Evolutionary conservation across 768 basidiomycete species (phyloP), one percentile per base, ranked within the genome.

Genomic region (Boletus reticulatus): DNA sequence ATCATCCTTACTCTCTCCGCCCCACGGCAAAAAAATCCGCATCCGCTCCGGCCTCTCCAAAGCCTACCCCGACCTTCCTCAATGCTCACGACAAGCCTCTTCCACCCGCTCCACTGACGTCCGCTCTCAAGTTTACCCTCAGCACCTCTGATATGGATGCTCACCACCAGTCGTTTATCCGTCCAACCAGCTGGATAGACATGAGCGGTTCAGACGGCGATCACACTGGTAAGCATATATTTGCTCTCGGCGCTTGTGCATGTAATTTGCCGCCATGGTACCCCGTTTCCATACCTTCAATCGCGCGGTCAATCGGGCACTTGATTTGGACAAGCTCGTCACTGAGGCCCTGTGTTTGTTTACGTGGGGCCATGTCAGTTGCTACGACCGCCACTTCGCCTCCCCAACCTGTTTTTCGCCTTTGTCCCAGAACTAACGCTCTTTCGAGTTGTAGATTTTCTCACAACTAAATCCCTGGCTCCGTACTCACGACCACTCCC

Each of bases 81-180:
- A 12, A 53, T 55, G 50, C 37, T 2, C 51, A 62, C 59, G 73
- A 76, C 62, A 78, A 78, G 52, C 73, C 75, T 1, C 69, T 78
- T n/a, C 77, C 76, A 9, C 67, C 71, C 16, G 71, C 76, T 20
- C 71, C 72, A 27, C 68, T 76, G 69, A 73, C 70, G 16, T 47
- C 62, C 6, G 22, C 48, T 3, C 52, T 60, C 54, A 62, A 53
- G 48, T 48, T 65, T 31, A 57, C 52, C 32, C 61, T 66, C 63
- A 58, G 65, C 53, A 53, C 59, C 19, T 61, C 59, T 50, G 64
- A 66, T 20, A 68, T 70, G 66, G 66, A 70, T 13, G 59, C 59
- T 0, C 66, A 68, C 37, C 64, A 65, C 48, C 61, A 57, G 27
- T 48, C 53, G 1, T 31, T 60, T 4, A 11, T 53, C n/a, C 62